Conservation (phyloP, 129 eudicot genomes). For the Pittosporum tobira region DNA sequence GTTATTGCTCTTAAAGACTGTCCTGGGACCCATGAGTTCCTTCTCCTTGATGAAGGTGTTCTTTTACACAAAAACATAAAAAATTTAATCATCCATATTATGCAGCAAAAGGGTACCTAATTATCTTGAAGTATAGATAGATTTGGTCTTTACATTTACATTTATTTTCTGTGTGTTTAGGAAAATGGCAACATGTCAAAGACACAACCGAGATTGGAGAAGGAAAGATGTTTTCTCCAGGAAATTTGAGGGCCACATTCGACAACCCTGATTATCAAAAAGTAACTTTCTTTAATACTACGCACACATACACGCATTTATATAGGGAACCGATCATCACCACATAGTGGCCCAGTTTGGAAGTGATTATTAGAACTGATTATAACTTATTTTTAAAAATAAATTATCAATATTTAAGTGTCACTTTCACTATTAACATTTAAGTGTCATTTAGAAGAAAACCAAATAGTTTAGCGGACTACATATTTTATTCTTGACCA, state of each 20-base stretch:
- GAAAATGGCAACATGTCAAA: slow-evolving; percentile 99
- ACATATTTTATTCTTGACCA: too few species aligned
- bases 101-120: too few species aligned
- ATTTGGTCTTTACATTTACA: not conserved
- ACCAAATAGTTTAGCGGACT: too few species aligned
- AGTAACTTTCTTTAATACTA: slow-evolving; percentile 28
- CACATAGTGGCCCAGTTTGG: too few species aligned
- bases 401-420: too few species aligned
- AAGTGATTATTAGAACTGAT: too few species aligned
- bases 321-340: too few species aligned
- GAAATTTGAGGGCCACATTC: slow-evolving; percentile 86
- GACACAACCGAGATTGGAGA: slow-evolving; percentile 94
- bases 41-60: slow-evolving; percentile 94
- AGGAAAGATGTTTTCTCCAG: slow-evolving; percentile 99
- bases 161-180: slow-evolving; percentile 21
- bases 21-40: slow-evolving; percentile 95
- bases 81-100: not conserved
- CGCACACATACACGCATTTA: too few species aligned
- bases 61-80: not conserved
- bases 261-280: slow-evolving; percentile 91
- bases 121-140: not conserved
- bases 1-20: slow-evolving; percentile 77
- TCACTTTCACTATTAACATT: too few species aligned
- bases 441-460: too few species aligned
- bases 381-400: too few species aligned